Evolutionary conservation across 2,329 filamentous ascomycete species (phyloP).

Genomic region (Pezicula radicicola): DNA sequence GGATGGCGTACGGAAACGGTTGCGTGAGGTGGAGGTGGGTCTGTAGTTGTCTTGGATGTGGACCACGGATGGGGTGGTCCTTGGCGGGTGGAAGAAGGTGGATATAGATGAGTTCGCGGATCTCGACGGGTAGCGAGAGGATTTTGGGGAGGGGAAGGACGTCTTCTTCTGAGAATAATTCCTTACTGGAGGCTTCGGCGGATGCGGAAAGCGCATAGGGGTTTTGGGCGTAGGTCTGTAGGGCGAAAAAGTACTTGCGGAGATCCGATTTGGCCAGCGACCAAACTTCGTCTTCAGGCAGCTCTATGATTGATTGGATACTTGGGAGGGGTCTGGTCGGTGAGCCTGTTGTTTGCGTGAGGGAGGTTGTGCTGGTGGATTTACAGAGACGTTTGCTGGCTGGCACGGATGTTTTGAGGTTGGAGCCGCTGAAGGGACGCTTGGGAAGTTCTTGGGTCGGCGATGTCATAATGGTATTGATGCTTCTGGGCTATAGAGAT

Average conservation of each 20-base stretch:
- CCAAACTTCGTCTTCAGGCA: slow-evolving; percentile 21
- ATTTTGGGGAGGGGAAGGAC: slow-evolving; percentile 8
- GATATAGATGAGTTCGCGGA: slow-evolving; percentile 19
- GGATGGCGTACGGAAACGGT: slow-evolving; percentile 14
- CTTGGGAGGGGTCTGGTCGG: slow-evolving; percentile 9
- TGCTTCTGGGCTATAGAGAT: neutral
- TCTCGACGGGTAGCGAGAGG: slow-evolving; percentile 20
- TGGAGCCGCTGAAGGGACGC: neutral
- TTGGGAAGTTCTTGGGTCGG: slow-evolving; percentile 2
- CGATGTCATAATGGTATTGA: neutral
- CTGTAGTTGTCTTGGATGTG: slow-evolving; percentile 25
- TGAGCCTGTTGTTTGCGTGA: neutral
- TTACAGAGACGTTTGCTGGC: neutral
- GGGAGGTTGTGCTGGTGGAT: neutral
- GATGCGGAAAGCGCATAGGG: slow-evolving; percentile 11
- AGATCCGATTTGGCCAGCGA: slow-evolving; percentile 20
- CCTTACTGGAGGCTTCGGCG: neutral
- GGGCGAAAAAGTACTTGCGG: slow-evolving; percentile 17
- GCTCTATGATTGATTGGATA: slow-evolving; percentile 14
- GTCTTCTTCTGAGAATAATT: neutral
- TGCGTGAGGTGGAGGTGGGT: slow-evolving; percentile 20
- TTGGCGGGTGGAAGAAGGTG: slow-evolving; percentile 11
- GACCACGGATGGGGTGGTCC: slow-evolving; percentile 16
- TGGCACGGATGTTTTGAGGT: neutral
- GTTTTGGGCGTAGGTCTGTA: slow-evolving; percentile 19